Evolutionary conservation across 2,329 filamentous ascomycete genomes (phyloP), one percentile per base, ranked within the genome.

Genomic region (Cyanodermella asteris): DNA sequence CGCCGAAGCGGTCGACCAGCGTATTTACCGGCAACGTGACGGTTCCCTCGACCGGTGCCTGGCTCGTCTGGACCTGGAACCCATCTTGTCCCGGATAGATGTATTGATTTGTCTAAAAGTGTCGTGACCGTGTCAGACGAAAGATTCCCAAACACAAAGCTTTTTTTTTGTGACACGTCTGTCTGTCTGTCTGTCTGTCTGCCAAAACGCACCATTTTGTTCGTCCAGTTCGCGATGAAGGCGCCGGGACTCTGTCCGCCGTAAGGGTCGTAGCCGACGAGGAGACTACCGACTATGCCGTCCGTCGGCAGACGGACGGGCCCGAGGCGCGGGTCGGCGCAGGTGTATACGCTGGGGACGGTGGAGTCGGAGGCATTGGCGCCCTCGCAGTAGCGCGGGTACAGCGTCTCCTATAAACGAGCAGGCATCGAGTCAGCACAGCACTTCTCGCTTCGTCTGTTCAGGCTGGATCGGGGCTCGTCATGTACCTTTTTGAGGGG

Each of bases 1-100:
- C 42, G 1, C 57, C 57, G 24, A 61, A 61, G 2, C 56, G 45
- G 36, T 61, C 56, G 2, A 62, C 31, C 13, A 55, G 40, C n/a
- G 47, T 44, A 8, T 54, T 56, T 1, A 38, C 38, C 2, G 33
- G 30, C 1, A 62, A 37, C 1, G 47, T 47, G 30, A 52, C 41
- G 13, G 45, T 52, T 4, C 49, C 53, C 12, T 46, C 38, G 20
- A 61, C 56, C 3, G 49, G 41, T 1, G 38, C 31, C 0, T 43
- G 43, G 1, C 36, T 24, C 4, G 38, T 40, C 31, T 49, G 42
- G 4, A 52, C 28, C 12, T 46, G 36, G 27, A 56, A 62, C 4
- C 58, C 56, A 20, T 50, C 40, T 4, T 44, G 29, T 0, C 42
- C 39, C 1, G 56, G 59, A 29, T 56, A 60, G 7, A 35, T 35